These are phyloP conservation scores for Xerocomellus dryophilus DNA, from an alignment of 768 basidiomycete species.

Conservation along the genomic window DNA sequence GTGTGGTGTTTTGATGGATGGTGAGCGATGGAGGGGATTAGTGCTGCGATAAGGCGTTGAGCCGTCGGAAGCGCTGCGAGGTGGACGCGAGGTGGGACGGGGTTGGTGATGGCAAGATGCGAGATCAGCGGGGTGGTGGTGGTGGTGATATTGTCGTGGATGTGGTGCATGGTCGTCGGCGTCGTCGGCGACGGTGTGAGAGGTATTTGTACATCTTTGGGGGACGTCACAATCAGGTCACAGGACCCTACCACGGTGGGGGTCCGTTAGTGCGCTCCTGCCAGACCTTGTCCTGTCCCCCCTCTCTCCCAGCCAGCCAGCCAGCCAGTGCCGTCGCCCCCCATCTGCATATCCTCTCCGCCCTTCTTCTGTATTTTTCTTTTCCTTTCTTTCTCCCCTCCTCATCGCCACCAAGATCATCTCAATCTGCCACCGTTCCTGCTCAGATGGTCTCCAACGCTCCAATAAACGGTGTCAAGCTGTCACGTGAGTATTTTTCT, in stretches of 20 bases:
- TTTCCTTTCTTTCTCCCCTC: neutral
- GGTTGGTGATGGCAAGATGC: neutral
- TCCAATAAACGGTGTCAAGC: slow-evolving; percentile 86
- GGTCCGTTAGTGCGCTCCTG: slow-evolving; percentile 23
- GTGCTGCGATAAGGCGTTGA: slow-evolving; percentile 6
- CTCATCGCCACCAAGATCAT: slow-evolving; percentile 16
- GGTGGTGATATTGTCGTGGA: neutral
- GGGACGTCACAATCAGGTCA: slow-evolving; percentile 28
- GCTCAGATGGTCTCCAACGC: slow-evolving; percentile 66
- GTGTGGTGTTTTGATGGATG: slow-evolving; percentile 7
- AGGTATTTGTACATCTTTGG: slow-evolving; percentile 34
- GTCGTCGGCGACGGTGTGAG: slow-evolving; percentile 1
- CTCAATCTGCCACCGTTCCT: slow-evolving; percentile 9
- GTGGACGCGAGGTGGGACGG: neutral
- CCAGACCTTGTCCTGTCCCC: slow-evolving; percentile 27
- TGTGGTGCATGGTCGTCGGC: neutral
- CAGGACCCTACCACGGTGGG: slow-evolving; percentile 24
- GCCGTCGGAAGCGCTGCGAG: neutral
- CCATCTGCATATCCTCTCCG: slow-evolving; percentile 10
- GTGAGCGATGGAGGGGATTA: slow-evolving; percentile 2
- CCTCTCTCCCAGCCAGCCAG: slow-evolving; percentile 9
- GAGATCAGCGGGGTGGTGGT: neutral
- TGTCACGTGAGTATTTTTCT: slow-evolving; percentile 64
- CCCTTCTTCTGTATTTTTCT: neutral
- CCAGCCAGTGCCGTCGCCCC: neutral